Conservation (phyloP, 1,284 basidiomycete genomes). For the Cryptococcus hybrid region DNA sequence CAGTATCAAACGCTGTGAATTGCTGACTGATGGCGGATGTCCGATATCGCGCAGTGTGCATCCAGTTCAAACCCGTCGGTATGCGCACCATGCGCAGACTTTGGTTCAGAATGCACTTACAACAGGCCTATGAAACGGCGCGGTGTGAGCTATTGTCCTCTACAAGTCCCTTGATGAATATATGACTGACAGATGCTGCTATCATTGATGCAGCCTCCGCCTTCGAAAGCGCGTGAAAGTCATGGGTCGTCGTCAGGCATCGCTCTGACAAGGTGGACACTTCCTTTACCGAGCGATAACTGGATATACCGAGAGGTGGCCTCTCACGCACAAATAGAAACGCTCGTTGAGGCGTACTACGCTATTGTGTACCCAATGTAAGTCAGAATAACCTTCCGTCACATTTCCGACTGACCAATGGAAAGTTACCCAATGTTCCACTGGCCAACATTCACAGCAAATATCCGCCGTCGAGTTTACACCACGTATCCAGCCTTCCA, state of each 20-base stretch:
- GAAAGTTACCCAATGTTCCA: slow-evolving; percentile 42
- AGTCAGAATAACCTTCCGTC: slow-evolving; percentile 1
- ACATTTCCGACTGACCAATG: neutral
- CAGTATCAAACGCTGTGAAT: neutral
- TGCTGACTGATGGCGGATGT: neutral
- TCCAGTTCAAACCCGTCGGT: slow-evolving; percentile 19
- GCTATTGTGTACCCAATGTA: slow-evolving; percentile 38
- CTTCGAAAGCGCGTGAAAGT: slow-evolving; percentile 3
- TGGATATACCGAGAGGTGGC: slow-evolving; percentile 37
- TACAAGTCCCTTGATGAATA: neutral
- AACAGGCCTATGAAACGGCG: slow-evolving; percentile 43
- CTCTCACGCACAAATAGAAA: slow-evolving; percentile 25
- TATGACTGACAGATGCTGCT: neutral
- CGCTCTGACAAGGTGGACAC: neutral
- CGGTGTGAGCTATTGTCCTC: slow-evolving; percentile 32
- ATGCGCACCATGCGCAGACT: slow-evolving; percentile 41
- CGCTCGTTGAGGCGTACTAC: slow-evolving; percentile 29
- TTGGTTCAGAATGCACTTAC: slow-evolving; percentile 43
- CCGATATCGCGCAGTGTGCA: slow-evolving; percentile 27
- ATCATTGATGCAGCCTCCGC: slow-evolving; percentile 1
- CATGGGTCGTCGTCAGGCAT: neutral
- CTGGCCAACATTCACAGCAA: slow-evolving; percentile 38
- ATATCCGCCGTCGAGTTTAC: slow-evolving; percentile 29
- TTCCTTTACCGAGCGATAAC: neutral
- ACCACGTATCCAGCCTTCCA: slow-evolving; percentile 35